Evolutionary conservation across 768 basidiomycete genomes (phyloP), one percentile per base, ranked within the genome.

Genomic region (Termitomyces sp.): DNA sequence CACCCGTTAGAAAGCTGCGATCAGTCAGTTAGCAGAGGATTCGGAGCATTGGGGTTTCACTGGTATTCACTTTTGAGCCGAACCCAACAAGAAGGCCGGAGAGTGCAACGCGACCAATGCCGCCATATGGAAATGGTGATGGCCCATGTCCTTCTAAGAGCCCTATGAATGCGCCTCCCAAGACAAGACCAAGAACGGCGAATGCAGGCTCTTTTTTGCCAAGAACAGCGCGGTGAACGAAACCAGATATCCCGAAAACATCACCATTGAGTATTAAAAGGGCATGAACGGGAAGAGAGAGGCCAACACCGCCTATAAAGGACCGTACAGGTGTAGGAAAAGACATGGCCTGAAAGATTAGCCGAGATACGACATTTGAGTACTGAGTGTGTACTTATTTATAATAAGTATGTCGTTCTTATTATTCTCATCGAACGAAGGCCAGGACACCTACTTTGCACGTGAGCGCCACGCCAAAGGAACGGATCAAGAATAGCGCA

Each of bases 161-260:
- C 0, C 78, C 78, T 12, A 78, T 69, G 36, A 74, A 53, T 13
- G 74, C 60, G 27, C 85, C 85, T 31, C 82, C 82, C 18, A 78
- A 63, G 14, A 83, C 56, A 44, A 86, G 71, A 18, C 83, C 85
- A 29, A 68, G 60, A 8, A 76, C 75, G 7, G 76, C 76, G 2
- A 69, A 68, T 1, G 72, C 51, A 4, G 74, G 76, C 48, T 83
- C 83, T 31, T 63, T 61, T 57, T 69, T 68, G 18, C 84, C 81
- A 27, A 72, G 72, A 7, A 76, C 66, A 0, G 80, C 75, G 48
- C 77, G 73, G 65, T 85, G 81, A 3, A 86, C 62, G 60, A 85
- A 85, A 18, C 84, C 83, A 26, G 84, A 85, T 53, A 86, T 79
- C 1, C 85, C 85, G 59, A 84, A 81, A 47, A 79, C 76, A 56